Evolutionary conservation across 495 filamentous ascomycete genomes (phyloP), one percentile per base, ranked within the genome.

Genomic region (Xylaria bambusicola): DNA sequence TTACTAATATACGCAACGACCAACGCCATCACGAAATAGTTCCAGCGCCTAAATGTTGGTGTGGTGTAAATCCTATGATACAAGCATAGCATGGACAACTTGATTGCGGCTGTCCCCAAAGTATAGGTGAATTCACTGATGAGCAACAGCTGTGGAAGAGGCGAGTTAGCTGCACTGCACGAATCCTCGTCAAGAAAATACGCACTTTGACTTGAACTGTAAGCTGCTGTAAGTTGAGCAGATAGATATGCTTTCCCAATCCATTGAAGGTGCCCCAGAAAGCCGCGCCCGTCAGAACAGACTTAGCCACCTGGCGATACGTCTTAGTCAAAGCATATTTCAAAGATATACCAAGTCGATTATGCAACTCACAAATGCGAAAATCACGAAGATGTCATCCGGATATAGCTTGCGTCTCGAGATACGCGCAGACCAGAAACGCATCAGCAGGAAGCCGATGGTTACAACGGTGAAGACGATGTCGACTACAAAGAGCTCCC

Each of bases 61-160:
- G 60, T 62, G 6, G 52, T 52, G 45, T 56, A 62, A 33, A 62
- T 57, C 31, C 60, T 57, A n/a, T 35, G 40, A 5, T 50, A 51
- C 2, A 62, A 26, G 38, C 18, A 57, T 4, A 62, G 53, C 45
- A 62, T 57, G 0, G 60, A 62, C 6, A 62, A 4, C 52, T 62
- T 62, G 6, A 51, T 21, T 9, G 13, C 29, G 1, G 49, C 17
- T 9, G 54, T 49, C 1, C 35, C 46, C 9, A 52, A n/a, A 17
- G 58, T 33, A 29, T 51, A 62, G 21, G 26, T 44, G n/a, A 62
- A 55, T 31, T 51, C 60, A 24, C 44, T 31, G 26, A 52, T 21
- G n/a, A 62, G 44, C 45, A 62, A 51, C 26, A 57, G 24, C 60
- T 62, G 23, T 12, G 24, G 29, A 29, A 1, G 7, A 15, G 15